Evolutionary conservation across 1,284 basidiomycete species (phyloP), one percentile per base, ranked within the genome.

Genomic region (Ustilago shanxiensis): DNA sequence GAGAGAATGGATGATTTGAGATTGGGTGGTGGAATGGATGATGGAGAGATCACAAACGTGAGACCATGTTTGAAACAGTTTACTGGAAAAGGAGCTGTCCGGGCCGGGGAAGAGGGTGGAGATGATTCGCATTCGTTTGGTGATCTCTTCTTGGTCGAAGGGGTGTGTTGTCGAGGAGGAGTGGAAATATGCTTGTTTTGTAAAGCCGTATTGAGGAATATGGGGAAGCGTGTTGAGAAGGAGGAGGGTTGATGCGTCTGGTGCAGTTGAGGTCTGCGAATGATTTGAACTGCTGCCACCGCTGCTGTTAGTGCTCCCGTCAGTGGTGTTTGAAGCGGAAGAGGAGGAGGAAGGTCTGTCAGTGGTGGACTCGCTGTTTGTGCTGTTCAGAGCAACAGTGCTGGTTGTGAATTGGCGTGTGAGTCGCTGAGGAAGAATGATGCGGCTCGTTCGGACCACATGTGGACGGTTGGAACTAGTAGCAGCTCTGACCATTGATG

Each of bases 101-200:
- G 62, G 63, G 5, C 75, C 66, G 0, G 75, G 70, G 20, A 77
- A 77, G 24, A 77, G 67, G 4, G 70, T 70, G 0, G 20, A 3
- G 7, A 69, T 1, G 1, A 59, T 63, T 6, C 62, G 62, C 1
- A 50, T 2, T 16, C 57, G 45, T 5, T 54, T 55, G 4, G 31
- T 10, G 4, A 52, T 1, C 11, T 70, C 61, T 24, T 50, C 50
- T 1, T 28, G 14, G 41, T 26, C 41, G 22, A 61, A 10, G 0
- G 60, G 7, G 8, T n/a, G 11, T 6, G 39, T 13, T 29, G 41
- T 33, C 18, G 56, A 14, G 11, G 58, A 35, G 18, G 49, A 50
- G 28, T 35, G 49, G 18, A 62, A 35, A 49, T 62, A 66, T 24
- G 64, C 63, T 18, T 60, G 57, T 20, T 45, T 45, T 3, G 53